Conservation (phyloP, 768 basidiomycete species). For the Kwoniella sp. region DNA sequence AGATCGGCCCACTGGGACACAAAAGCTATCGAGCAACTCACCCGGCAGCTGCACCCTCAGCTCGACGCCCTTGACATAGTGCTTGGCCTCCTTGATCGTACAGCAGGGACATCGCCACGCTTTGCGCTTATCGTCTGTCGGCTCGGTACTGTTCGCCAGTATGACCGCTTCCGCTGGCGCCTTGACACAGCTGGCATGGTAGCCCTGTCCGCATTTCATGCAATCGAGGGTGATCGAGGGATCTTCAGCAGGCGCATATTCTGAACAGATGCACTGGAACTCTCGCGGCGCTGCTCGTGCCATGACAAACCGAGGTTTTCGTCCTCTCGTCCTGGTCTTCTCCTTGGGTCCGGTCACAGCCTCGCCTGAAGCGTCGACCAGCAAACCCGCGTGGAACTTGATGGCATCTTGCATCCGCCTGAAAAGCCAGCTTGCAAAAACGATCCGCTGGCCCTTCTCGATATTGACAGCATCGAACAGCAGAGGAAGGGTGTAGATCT, state of each 20-base stretch:
- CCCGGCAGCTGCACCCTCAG: conserved; percentile 31
- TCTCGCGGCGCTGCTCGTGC: conserved; percentile 20
- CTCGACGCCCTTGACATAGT: conserved; percentile 28
- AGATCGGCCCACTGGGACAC: not conserved
- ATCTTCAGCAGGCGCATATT: conserved; percentile 13
- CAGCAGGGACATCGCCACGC: conserved; percentile 46
- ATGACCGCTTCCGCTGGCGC: conserved; percentile 7
- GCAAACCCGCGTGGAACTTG: conserved; percentile 6
- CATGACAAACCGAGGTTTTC: conserved; percentile 29
- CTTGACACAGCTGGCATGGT: conserved; percentile 40
- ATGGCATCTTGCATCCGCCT: conserved; percentile 23
- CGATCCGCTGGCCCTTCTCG: conserved; percentile 12
- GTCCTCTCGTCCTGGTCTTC: conserved; percentile 11
- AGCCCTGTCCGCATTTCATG: conserved; percentile 34
- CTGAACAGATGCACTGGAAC: conserved; percentile 31
- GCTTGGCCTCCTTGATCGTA: conserved; percentile 36
- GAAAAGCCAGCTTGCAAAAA: conserved; percentile 33
- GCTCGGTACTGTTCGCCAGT: not conserved
- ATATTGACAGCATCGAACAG: conserved; percentile 25
- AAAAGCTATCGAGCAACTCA: conserved; percentile 14
- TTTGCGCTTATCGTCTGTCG: conserved; percentile 8
- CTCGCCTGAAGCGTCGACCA: not conserved
- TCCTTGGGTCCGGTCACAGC: conserved; percentile 7
- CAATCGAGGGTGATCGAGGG: conserved; percentile 20
- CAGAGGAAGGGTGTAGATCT: conserved; percentile 33